Evolutionary conservation across 2,329 filamentous ascomycete genomes (phyloP).

Genomic region (Aschersonia sp.): DNA sequence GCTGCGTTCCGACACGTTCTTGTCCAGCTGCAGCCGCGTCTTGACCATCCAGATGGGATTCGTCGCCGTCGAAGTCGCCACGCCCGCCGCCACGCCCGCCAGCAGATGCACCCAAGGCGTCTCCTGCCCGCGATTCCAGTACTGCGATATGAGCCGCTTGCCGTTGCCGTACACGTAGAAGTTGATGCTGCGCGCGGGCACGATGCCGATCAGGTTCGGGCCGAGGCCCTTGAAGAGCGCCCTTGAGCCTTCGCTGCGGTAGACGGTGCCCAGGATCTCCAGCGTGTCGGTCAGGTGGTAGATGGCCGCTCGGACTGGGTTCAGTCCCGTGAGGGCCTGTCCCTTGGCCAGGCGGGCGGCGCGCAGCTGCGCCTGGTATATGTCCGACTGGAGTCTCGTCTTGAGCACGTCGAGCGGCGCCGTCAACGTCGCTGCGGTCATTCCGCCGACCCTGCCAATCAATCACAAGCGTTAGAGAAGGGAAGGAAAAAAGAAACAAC

Average conservation of each 20-base stretch:
- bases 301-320: conserved; percentile 48
- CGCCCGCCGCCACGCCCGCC: conserved; percentile 63
- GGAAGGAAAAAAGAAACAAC: not conserved
- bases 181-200: conserved; percentile 81
- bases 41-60: conserved; percentile 97
- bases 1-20: conserved; percentile 53
- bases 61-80: conserved; percentile 78
- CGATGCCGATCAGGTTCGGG: conserved; percentile 77
- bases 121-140: conserved; percentile 57
- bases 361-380: conserved; percentile 74
- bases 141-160: conserved; percentile 65
- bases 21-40: conserved; percentile 83
- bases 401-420: conserved; percentile 89
- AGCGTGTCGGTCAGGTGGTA: conserved; percentile 76
- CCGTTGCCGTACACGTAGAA: conserved; percentile 91
- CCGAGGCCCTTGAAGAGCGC: conserved; percentile 89
- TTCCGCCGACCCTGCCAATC: conserved; percentile 59
- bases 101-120: conserved; percentile 64
- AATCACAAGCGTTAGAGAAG: not conserved
- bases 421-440: conserved; percentile 85
- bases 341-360: conserved; percentile 48
- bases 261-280: conserved; percentile 70
- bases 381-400: conserved; percentile 84
- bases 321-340: conserved; percentile 32
- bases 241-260: conserved; percentile 66